Evolutionary conservation across 768 basidiomycete genomes (phyloP), one percentile per base, ranked within the genome.

Genomic region (Tephrocybe sp.): DNA sequence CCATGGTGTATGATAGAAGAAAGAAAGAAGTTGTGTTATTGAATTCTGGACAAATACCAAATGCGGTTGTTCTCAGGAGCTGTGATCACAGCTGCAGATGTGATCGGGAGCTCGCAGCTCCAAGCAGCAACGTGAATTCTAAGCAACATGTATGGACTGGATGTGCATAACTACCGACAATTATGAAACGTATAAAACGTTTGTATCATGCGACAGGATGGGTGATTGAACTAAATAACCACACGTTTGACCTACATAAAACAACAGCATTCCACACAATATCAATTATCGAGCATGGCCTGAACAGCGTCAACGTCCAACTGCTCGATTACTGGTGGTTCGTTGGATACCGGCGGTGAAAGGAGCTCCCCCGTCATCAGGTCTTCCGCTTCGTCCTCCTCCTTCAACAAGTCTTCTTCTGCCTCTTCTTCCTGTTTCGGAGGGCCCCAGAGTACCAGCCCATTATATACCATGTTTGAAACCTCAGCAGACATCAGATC

Each of bases 401-500:
- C 44, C 34, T 49, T 51, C 15, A 52, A 40, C 26, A 55, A 49
- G 35, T 49, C 54, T n/a, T 54, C 47, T 24, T 57, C 54, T 38
- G 18, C 16, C 36, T 34, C 5, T 34, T 35, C 34, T 5, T 35
- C 34, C 34, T 35, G 28, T 45, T 31, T 55, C n/a, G 57, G 52
- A 9, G 31, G 52, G 31, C 64, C 67, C 77, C 78, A 82, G 9
- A 87, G 64, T 19, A 75, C 72, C 50, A 87, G 54, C 8, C 83
- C 83, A 5, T 70, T 62, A 37, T 69, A 65, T 22, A 75, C 67
- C 61, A 78, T 63, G 44, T 71, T 61, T 34, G 83, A 79, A 24
- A 83, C 69, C 49, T 70, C 60, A 1, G 48, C 66, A 25, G 83
- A 81, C 49, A 74, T 63, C 11, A 87, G 65, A 60, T 81, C 73